These are phyloP conservation scores for Stropharia rugosoannulata DNA, from an alignment of 768 basidiomycete species.

Conservation along the genomic window DNA sequence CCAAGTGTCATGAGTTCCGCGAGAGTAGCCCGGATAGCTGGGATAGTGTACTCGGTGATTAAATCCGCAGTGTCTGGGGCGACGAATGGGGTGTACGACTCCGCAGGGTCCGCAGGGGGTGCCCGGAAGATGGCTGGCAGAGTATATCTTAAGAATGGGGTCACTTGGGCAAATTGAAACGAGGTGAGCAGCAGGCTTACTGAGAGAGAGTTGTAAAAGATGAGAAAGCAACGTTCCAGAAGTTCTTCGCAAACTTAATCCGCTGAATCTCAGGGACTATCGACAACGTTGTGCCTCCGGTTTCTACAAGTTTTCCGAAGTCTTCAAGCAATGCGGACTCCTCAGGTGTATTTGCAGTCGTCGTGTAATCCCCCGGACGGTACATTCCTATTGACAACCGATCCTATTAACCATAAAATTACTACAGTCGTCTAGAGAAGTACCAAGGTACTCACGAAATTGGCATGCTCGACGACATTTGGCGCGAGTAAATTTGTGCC, in stretches of 20 bases:
- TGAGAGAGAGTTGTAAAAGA: slow-evolving; percentile 50
- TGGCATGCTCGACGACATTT: slow-evolving; percentile 49
- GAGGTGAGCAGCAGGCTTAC: slow-evolving; percentile 15
- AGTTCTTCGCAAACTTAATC: slow-evolving; percentile 60
- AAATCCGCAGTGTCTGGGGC: slow-evolving; percentile 38
- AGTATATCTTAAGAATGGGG: slow-evolving; percentile 30
- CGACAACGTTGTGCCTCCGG: slow-evolving; percentile 45
- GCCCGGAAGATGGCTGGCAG: slow-evolving; percentile 52
- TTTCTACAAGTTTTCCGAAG: slow-evolving; percentile 41
- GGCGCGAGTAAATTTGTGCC: slow-evolving; percentile 45
- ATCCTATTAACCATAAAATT: slow-evolving; percentile 39
- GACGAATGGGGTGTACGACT: slow-evolving; percentile 38
- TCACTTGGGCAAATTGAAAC: background rate
- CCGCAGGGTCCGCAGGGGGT: slow-evolving; percentile 35
- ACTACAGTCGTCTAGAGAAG: background rate
- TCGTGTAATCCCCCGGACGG: slow-evolving; percentile 40
- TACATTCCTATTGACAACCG: slow-evolving; percentile 55
- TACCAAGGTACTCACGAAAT: slow-evolving; percentile 39
- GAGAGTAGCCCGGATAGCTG: slow-evolving; percentile 43
- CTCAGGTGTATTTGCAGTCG: slow-evolving; percentile 38
- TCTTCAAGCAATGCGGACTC: slow-evolving; percentile 43
- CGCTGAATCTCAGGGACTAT: slow-evolving; percentile 63
- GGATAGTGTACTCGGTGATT: slow-evolving; percentile 43
- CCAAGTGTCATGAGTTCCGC: slow-evolving; percentile 36
- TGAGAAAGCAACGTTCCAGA: slow-evolving; percentile 62